Percentiles rank a stretch among this genome's conserved stretches.
Evolutionary conservation across 352 stramenopile genomes (phyloP).

Genomic region (Pythium utonaiense): DNA sequence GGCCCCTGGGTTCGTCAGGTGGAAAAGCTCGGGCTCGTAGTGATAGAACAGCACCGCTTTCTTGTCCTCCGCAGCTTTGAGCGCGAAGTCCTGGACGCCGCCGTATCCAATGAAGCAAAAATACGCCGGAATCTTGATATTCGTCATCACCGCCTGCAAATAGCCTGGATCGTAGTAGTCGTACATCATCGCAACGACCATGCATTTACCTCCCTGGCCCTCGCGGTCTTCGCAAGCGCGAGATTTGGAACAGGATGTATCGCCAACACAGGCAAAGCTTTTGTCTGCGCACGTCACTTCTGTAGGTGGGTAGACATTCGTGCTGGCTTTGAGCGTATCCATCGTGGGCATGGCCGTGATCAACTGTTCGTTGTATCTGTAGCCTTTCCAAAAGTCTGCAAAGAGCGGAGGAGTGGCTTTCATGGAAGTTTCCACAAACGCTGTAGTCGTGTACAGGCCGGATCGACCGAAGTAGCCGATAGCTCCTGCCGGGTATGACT

Average conservation of each 20-base stretch:
- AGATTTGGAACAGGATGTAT: constrained; percentile 39
- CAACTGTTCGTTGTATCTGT: constrained; percentile 32
- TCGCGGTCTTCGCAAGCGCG: constrained; percentile 29
- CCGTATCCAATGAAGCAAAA: constrained; percentile 33
- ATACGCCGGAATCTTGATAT: constrained; percentile 35
- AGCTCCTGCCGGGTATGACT: constrained; percentile 33
- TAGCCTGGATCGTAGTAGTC: constrained; percentile 30
- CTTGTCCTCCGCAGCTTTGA: constrained; percentile 12
- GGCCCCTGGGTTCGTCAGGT: constrained; percentile 23
- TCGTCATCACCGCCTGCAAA: constrained; percentile 29
- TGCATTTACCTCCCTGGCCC: constrained; percentile 26
- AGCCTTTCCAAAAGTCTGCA: constrained; percentile 51
- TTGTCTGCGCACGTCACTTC: constrained; percentile 28
- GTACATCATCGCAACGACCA: constrained; percentile 40
- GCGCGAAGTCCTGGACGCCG: constrained; percentile 12
- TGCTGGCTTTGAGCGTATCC: constrained; percentile 6
- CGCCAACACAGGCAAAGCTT: constrained; percentile 40
- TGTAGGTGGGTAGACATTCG: constrained; percentile 28
- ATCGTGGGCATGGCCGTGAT: constrained; percentile 26
- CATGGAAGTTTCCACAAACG: constrained; percentile 27
- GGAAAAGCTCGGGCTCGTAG: constrained; percentile 42
- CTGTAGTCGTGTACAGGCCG: constrained; percentile 43
- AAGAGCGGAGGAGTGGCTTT: constrained; percentile 19
- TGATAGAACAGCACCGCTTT: constrained; percentile 42
- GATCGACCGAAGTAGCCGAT: constrained; percentile 40